Conservation (phyloP, 2,329 filamentous ascomycete genomes). For the Colletotrichum sp. region DNA sequence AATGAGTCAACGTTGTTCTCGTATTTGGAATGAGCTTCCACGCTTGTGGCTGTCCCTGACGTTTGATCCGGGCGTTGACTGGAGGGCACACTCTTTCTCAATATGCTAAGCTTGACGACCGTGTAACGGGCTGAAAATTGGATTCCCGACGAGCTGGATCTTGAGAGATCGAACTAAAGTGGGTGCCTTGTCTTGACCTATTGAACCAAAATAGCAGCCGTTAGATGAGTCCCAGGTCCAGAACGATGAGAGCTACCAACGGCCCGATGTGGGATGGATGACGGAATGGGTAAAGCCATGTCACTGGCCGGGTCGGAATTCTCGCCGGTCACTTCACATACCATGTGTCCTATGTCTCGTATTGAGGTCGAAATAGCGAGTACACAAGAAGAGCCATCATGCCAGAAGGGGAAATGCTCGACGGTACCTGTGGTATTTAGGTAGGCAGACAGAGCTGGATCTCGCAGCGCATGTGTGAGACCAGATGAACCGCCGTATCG, state of each 20-base stretch:
- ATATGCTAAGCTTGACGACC: background rate
- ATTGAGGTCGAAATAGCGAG: background rate
- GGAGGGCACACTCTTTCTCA: no score
- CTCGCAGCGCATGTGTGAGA: background rate
- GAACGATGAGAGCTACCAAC: background rate
- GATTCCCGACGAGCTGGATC: background rate
- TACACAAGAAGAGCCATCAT: background rate
- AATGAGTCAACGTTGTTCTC: background rate
- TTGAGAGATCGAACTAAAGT: background rate
- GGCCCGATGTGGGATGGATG: background rate
- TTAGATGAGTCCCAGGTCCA: background rate
- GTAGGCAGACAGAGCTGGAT: background rate
- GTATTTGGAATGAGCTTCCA: background rate
- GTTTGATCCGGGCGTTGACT: no score
- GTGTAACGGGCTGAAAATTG: background rate
- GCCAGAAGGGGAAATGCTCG: background rate
- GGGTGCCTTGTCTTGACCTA: background rate
- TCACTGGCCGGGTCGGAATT: background rate
- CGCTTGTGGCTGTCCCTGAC: background rate
- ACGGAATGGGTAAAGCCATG: background rate
- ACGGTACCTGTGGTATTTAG: background rate
- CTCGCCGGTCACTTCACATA: background rate
- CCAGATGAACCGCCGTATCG: background rate
- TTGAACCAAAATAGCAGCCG: background rate
- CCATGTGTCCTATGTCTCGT: background rate